Conservation (phyloP, 2,329 filamentous ascomycete species). For the Didymella segeticola region DNA sequence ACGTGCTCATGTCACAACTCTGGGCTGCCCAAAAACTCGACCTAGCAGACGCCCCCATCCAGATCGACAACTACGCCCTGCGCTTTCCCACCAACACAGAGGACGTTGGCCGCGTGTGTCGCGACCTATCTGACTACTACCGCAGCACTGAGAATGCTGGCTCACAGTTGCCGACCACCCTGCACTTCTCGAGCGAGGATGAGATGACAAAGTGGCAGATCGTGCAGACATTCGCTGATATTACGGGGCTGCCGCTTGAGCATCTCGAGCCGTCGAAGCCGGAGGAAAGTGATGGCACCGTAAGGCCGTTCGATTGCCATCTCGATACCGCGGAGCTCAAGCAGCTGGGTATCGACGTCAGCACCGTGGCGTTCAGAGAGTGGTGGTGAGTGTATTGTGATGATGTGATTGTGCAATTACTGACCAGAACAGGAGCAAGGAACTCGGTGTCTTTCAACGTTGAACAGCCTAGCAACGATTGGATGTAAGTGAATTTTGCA, state of each 20-base stretch:
- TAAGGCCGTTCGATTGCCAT: conserved; percentile 88
- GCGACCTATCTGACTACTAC: conserved; percentile 76
- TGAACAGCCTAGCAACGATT: too few relatives aligned
- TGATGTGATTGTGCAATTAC: background rate
- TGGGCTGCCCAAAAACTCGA: conserved; percentile 70
- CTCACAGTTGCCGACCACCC: conserved; percentile 67
- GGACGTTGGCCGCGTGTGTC: conserved; percentile 80
- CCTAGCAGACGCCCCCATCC: conserved; percentile 58
- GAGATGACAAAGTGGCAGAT: conserved; percentile 90
- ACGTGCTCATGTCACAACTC: conserved; percentile 77
- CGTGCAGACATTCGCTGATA: conserved; percentile 76
- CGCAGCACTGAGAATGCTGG: conserved; percentile 34
- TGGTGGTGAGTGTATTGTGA: conserved; percentile 69
- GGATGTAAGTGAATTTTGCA: conserved; percentile 4
- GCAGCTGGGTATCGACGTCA: conserved; percentile 76
- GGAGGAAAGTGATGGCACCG: conserved; percentile 72
- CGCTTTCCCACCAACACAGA: conserved; percentile 89
- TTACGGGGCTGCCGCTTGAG: conserved; percentile 75
- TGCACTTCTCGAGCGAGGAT: conserved; percentile 84
- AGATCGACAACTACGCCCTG: conserved; percentile 86
- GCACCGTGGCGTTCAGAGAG: conserved; percentile 74
- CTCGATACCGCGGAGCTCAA: conserved; percentile 77
- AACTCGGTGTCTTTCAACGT: conserved; percentile 39
- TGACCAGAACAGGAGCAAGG: conserved; percentile 39
- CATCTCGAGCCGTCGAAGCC: conserved; percentile 64